Base-by-base conservation (phyloP, 345 rosid genomes). In the Trapa incisa region DNA sequence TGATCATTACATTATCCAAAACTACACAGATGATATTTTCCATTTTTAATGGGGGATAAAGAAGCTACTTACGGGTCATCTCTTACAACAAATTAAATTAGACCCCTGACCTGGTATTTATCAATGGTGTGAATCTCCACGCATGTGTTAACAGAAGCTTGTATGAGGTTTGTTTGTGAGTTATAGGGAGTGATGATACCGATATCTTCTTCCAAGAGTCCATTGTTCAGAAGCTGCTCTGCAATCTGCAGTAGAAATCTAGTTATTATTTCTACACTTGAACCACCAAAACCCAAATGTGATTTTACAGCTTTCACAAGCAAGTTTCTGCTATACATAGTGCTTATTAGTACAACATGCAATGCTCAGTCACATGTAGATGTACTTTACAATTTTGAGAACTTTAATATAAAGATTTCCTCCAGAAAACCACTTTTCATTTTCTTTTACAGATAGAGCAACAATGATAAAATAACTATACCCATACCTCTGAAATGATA, bases 71-170 rank as follows among this genome's bases (percentile, higher is more conserved):
- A 13, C 15, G 47, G 45, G n/a, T 37, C 29, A 38, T 12, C 42
- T 10, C 12, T 9, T 35, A 56, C 35, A 52, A 29, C 12, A 67
- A 58, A 50, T 47, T 32, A 22, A 16, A 33, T 64, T 35, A 11
- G 47, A 22, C 29, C 12, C 72, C 80, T 65, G 73, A 92, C 99
- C 99, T 94, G 99, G 82, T 87, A 94, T 74, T 91, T 90, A 71
- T 94, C 99, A 66, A 94, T 90, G 69, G 97, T 94, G 76, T 94
- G 96, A 64, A 85, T 82, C 86, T 94, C 99, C 76, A 94, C 92
- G 38, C 88, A 80, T 50, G 75, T 65, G 62, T 73, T 65, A 73
- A 86, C 70, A 37, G 74, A 64, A 45, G 75, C 76, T 75, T 82
- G 77, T 65, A 90, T 84, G 74, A 90, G 91, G 80, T 77, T 85